Conservation (phyloP, 441 rosid genomes). For the Viola pubescens region DNA sequence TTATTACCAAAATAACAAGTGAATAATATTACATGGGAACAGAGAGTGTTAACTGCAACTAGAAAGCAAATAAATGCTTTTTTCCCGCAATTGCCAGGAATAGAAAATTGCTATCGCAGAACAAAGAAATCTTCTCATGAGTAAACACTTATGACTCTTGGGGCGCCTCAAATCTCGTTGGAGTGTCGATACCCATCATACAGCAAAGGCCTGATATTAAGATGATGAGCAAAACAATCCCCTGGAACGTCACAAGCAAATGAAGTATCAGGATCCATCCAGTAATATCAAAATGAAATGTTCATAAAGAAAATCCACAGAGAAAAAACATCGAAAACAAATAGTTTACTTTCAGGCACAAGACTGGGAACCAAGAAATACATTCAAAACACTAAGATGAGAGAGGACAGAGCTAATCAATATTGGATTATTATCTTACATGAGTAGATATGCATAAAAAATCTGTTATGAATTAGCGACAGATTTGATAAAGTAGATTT, state of each 20-base stretch:
- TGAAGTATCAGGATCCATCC: constrained; percentile 21
- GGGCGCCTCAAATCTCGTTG: constrained; percentile 81
- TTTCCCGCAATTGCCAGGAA: constrained; percentile 20
- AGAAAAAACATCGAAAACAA: not conserved
- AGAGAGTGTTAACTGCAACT: constrained; percentile 11
- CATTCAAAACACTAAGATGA: not conserved
- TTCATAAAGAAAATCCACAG: not conserved
- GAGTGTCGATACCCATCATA: constrained; percentile 95
- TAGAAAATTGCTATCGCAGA: constrained; percentile 22
- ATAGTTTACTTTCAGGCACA: not conserved
- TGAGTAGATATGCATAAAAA: no score
- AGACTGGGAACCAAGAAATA: not conserved
- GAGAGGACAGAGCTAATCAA: not conserved
- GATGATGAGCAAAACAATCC: constrained; percentile 73
- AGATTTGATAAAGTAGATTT: no score
- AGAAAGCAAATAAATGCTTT: constrained; percentile 15
- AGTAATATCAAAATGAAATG: not conserved
- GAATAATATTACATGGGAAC: constrained; percentile 29
- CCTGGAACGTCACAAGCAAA: constrained; percentile 43
- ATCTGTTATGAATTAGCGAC: no score
- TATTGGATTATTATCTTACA: no score
- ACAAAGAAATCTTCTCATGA: constrained; percentile 16
- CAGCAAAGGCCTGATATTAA: constrained; percentile 89
- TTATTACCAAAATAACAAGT: constrained; percentile 28
- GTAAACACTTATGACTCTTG: constrained; percentile 56